Conservation (phyloP, 495 filamentous ascomycete species). For the Talaromyces liani region DNA sequence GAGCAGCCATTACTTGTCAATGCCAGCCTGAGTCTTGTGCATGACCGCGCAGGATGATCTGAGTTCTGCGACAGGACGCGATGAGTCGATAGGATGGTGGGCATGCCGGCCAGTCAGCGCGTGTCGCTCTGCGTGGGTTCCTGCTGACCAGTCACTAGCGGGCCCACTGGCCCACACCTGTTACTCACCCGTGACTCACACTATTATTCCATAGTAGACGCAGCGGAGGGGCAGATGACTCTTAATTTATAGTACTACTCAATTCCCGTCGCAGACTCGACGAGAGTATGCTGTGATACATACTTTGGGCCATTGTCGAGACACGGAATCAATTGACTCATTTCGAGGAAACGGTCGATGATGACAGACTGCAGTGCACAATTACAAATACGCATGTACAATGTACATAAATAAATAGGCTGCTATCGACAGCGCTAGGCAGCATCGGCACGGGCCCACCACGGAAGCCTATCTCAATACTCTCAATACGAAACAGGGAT, state of each 20-base stretch:
- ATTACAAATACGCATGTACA: neutral
- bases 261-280: neutral
- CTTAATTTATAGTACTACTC: neutral
- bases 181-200: conserved; percentile 6
- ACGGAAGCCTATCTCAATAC: conserved; percentile 1
- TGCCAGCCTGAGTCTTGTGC: neutral
- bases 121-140: neutral
- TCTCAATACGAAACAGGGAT: too few species aligned
- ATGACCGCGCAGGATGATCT: conserved; percentile 6
- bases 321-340: neutral
- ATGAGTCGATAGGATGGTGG: neutral
- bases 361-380: neutral
- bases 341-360: neutral
- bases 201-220: too few species aligned
- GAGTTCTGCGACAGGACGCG: neutral
- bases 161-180: neutral
- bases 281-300: neutral
- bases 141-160: conserved; percentile 2
- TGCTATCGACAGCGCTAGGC: neutral
- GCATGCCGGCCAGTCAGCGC: neutral
- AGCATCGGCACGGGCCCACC: conserved; percentile 3
- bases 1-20: conserved; percentile 1
- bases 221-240: neutral
- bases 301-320: neutral
- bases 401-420: neutral